Base-by-base conservation (phyloP, 345 rosid genomes). In the Rhodomyrtus tomentosa region DNA sequence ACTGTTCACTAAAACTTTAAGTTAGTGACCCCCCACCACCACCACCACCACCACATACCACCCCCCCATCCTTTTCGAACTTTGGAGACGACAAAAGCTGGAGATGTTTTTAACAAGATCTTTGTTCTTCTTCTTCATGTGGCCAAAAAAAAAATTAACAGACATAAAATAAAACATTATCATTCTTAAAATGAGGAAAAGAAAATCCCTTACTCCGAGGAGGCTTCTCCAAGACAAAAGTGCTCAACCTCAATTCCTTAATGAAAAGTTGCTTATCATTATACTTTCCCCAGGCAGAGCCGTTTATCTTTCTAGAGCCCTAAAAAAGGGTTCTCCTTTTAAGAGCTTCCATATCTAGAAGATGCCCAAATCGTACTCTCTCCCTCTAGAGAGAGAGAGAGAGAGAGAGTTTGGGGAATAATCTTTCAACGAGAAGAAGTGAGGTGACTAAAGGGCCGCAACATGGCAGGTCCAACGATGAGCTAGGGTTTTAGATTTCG, bases 211-310 rank as follows among this genome's bases (percentile, higher is more conserved):
- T 83, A 88, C 86, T 88, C 90, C 90, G 55, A 87, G 91, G 92
- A 90, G 89, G 85, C 93, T 93, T 93, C 89, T 84, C 51, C 85
- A 81, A 84, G 92, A 91, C 93, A 91, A 93, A 93, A 93, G 93
- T 84, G 88, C 84, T 87, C 84, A 74, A 74, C 87, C 83, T 84
- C 90, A 82, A 81, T 87, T 89, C 89, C 89, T 84, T 86, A 87
- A 87, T 87, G 73, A 72, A 90, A 91, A 90, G 93, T 90, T 84
- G 85, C 85, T 53, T 83, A 90, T 92, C 88, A 89, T 89, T 92
- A 89, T 85, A 88, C 92, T 89, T 89, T 91, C 62, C 85, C 87
- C 79, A 36, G 25, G 80, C 58, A 83, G 62, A 32, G 72, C 81
- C 11, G 21, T 40, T 29, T 45, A 50, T 56, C 45, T 81, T 83